A percentile compares a stretch with the other conserved stretches of the same genome.
phyloP scores from a whole-genome alignment of 805 yeast species.

The Myxozyma geophila region DNA sequence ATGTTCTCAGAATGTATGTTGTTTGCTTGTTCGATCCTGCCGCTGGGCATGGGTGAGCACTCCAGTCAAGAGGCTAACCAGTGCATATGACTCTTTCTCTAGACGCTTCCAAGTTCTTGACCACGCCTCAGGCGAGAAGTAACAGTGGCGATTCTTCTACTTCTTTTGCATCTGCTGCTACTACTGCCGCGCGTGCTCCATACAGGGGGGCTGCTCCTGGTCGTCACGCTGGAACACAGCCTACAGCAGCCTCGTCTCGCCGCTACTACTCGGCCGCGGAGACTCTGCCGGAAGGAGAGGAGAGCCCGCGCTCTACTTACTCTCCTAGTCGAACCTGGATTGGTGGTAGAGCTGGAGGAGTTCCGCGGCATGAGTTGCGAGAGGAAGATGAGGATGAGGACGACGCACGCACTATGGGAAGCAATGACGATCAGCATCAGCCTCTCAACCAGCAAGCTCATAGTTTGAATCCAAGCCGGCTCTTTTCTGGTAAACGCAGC shows the following conservation, averaged over 20 bases:
- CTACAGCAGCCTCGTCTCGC: constrained; percentile 23
- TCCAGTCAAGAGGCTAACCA: neutral
- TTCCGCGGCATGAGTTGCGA: constrained; percentile 10
- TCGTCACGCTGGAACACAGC: constrained; percentile 7
- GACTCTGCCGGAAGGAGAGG: constrained; percentile 21
- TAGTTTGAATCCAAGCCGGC: constrained; percentile 14
- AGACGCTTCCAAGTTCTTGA: constrained; percentile 34
- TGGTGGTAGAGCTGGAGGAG: neutral
- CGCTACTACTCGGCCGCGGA: constrained; percentile 32
- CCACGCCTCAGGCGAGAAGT: constrained; percentile 24
- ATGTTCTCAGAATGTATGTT: constrained; percentile 32
- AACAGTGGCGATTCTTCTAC: constrained; percentile 6
- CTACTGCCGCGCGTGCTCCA: neutral
- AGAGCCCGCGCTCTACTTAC: constrained; percentile 22
- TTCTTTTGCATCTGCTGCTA: neutral
- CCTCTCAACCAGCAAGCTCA: constrained; percentile 5
- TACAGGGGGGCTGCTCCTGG: constrained; percentile 1
- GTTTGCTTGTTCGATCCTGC: neutral
- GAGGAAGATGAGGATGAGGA: constrained; percentile 30
- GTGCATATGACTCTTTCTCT: neutral
- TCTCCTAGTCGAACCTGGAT: constrained; percentile 29
- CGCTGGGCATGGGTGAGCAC: neutral
- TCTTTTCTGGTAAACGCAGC: constrained; percentile 18
- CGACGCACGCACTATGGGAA: constrained; percentile 24
- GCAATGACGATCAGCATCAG: constrained; percentile 19